Conservation (phyloP, 2,329 filamentous ascomycete genomes). For the Aspergillus aculeatinus region DNA sequence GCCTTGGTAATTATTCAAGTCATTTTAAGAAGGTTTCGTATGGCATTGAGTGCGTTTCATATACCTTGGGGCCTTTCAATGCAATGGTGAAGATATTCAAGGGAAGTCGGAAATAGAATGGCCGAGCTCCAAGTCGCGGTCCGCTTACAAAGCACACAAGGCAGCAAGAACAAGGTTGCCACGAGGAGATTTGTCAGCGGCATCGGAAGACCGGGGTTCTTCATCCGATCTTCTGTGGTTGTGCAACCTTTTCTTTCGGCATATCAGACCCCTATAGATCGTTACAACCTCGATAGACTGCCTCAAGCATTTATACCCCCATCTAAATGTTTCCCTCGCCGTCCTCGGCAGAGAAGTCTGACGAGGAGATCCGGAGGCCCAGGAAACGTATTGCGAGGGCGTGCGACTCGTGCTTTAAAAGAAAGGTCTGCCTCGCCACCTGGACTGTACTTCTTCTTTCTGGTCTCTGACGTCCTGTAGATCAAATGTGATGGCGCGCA, state of each 20-base stretch:
- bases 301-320: background rate
- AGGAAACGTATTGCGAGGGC: constrained; percentile 38
- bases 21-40: too few relatives aligned
- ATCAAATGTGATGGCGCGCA: constrained; percentile 52
- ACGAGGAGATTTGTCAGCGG: constrained; percentile 8
- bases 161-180: background rate
- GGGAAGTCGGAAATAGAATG: background rate
- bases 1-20: too few relatives aligned
- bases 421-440: constrained; percentile 41
- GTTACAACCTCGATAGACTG: background rate
- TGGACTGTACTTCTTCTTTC: background rate
- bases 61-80: too few relatives aligned
- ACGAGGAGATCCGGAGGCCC: constrained; percentile 18
- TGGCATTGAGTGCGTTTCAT: too few relatives aligned
- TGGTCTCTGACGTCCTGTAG: constrained; percentile 24
- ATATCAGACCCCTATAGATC: background rate
- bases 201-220: background rate
- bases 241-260: background rate
- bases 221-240: background rate
- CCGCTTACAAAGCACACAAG: background rate
- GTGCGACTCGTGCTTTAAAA: constrained; percentile 52
- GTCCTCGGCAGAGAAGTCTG: constrained; percentile 18
- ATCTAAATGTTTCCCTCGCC: constrained; percentile 19
- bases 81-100: too few relatives aligned
- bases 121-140: background rate